Conservation (phyloP, 2,329 filamentous ascomycete species). For the Lecanosticta acicola region DNA sequence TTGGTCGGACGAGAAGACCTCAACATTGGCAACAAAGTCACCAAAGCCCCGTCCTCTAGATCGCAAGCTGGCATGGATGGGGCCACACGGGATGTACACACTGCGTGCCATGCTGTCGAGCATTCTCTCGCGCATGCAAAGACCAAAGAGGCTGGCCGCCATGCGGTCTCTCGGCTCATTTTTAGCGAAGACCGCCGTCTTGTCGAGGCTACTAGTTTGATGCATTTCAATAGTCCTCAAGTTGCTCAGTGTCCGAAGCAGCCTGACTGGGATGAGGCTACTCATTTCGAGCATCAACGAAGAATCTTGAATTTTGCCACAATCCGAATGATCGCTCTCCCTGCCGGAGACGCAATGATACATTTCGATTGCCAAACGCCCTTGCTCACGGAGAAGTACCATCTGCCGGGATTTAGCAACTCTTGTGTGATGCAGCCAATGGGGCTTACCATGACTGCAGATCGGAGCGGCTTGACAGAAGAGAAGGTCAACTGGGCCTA, state of each 20-base stretch:
- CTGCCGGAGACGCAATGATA: constrained; percentile 78
- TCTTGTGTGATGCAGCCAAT: constrained; percentile 87
- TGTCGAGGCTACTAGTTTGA: constrained; percentile 73
- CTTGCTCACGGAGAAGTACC: constrained; percentile 84
- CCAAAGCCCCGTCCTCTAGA: constrained; percentile 30
- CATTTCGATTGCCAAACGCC: constrained; percentile 84
- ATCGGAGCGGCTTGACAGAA: constrained; percentile 80
- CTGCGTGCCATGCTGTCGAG: constrained; percentile 66
- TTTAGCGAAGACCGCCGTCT: constrained; percentile 89
- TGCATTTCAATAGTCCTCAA: constrained; percentile 79
- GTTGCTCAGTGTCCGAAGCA: constrained; percentile 70
- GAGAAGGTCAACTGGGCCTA: constrained; percentile 98
- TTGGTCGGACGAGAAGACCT: constrained; percentile 80
- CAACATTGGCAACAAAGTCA: constrained; percentile 33
- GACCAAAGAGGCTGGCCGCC: constrained; percentile 69
- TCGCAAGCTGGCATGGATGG: constrained; percentile 3
- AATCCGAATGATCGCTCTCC: constrained; percentile 79
- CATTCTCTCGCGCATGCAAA: constrained; percentile 64
- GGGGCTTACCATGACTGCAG: constrained; percentile 88
- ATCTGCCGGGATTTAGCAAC: constrained; percentile 83
- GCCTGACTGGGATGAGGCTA: constrained; percentile 74
- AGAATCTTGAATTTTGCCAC: constrained; percentile 81
- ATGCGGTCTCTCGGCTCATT: constrained; percentile 75
- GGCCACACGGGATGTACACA: constrained; percentile 61
- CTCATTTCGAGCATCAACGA: constrained; percentile 88